Conservation (phyloP, 257 asterid genomes). For the Cinchona pubescens region DNA sequence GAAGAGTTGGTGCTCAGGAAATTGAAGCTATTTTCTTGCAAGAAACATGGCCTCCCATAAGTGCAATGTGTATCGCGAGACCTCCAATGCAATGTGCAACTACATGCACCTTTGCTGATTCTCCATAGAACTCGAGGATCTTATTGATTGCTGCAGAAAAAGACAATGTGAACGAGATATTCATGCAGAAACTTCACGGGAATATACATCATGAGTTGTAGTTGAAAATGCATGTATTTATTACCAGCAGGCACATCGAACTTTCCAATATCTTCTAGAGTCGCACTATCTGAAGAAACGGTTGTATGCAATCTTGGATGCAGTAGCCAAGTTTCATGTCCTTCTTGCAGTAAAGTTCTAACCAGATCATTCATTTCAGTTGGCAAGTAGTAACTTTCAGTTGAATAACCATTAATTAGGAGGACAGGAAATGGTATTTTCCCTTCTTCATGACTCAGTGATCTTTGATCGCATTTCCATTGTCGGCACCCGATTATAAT, state of each 20-base stretch:
- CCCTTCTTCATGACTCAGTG: conserved; percentile 14
- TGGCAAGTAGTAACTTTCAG: conserved; percentile 53
- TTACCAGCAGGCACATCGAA: conserved; percentile 48
- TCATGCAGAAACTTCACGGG: background rate
- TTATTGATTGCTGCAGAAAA: conserved; percentile 38
- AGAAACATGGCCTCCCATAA: conserved; percentile 56
- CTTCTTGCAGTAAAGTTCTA: conserved; percentile 45
- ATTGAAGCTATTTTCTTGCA: conserved; percentile 47
- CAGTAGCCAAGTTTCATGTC: conserved; percentile 45
- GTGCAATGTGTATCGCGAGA: conserved; percentile 45
- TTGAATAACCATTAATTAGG: conserved; percentile 51
- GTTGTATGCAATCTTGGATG: conserved; percentile 41
- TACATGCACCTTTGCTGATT: conserved; percentile 33
- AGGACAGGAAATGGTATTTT: conserved; percentile 34
- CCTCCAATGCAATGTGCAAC: conserved; percentile 61
- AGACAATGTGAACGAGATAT: background rate
- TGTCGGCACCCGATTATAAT: conserved; percentile 33
- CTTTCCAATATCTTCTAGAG: conserved; percentile 52
- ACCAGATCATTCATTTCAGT: conserved; percentile 52
- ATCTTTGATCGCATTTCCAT: conserved; percentile 33
- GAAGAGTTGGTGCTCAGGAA: conserved; percentile 56
- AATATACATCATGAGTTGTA: background rate
- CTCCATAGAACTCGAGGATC: conserved; percentile 35
- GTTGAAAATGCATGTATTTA: background rate
- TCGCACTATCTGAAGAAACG: conserved; percentile 26